These are phyloP conservation scores for Wickerhamomyces ciferrii DNA, from an alignment of 805 yeast genomes.

Conservation along the genomic window DNA sequence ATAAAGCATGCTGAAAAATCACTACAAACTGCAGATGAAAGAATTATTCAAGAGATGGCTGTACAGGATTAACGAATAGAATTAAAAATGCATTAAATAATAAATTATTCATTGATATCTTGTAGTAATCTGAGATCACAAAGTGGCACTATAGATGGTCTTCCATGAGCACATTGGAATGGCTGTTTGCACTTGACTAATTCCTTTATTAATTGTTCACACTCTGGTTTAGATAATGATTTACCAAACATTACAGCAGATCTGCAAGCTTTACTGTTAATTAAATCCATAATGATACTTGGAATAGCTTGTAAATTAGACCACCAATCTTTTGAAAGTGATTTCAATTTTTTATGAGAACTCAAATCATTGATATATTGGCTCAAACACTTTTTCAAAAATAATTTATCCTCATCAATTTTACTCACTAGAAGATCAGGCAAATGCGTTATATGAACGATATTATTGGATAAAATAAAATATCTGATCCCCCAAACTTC, in stretches of 20 bases:
- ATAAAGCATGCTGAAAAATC: slow-evolving; percentile 17
- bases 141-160: slow-evolving; percentile 66
- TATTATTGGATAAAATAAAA: neutral
- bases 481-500: slow-evolving; percentile 40
- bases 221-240: slow-evolving; percentile 34
- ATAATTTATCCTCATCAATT: slow-evolving; percentile 19
- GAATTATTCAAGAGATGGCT: slow-evolving; percentile 7
- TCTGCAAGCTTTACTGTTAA: slow-evolving; percentile 63
- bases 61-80: neutral
- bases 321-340: slow-evolving; percentile 31
- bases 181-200: slow-evolving; percentile 53
- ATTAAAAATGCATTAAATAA: neutral
- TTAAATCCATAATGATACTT: slow-evolving; percentile 37
- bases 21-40: slow-evolving; percentile 3
- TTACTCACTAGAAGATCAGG: slow-evolving; percentile 38
- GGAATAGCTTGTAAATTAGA: slow-evolving; percentile 40
- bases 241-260: slow-evolving; percentile 73
- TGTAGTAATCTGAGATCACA: too few species aligned
- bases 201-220: slow-evolving; percentile 34
- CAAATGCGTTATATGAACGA: slow-evolving; percentile 31
- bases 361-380: slow-evolving; percentile 41
- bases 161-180: slow-evolving; percentile 81
- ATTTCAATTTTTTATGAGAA: slow-evolving; percentile 21
- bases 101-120: too few species aligned
- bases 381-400: slow-evolving; percentile 32